Evolutionary conservation across 805 yeast species (phyloP).

Genomic region (Wickerhamomyces tratensis): DNA sequence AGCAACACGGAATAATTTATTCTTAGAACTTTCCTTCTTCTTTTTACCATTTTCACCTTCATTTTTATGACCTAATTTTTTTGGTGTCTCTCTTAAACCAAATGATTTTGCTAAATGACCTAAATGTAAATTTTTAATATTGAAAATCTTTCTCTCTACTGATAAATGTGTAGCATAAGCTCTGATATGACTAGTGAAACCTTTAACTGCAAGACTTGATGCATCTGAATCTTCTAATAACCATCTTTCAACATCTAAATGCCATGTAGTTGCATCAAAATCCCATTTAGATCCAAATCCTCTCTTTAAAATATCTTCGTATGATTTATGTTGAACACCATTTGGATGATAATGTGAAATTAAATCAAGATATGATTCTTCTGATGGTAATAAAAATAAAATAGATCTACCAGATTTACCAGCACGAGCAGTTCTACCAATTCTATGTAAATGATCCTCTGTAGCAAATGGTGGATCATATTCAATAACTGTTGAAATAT

Average conservation of each 20-base stretch:
- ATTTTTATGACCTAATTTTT: constrained; percentile 47
- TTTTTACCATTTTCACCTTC: constrained; percentile 24
- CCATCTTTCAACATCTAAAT: constrained; percentile 83
- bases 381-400: constrained; percentile 83
- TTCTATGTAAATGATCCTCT: constrained; percentile 93
- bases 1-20: constrained; percentile 71
- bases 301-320: constrained; percentile 32
- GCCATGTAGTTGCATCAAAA: constrained; percentile 93
- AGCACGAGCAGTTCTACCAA: constrained; percentile 98
- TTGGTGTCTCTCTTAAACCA: constrained; percentile 92
- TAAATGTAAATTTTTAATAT: constrained; percentile 73
- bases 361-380: constrained; percentile 71
- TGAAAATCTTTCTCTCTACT: constrained; percentile 70
- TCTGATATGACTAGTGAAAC: constrained; percentile 80
- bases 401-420: constrained; percentile 76
- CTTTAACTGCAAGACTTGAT: constrained; percentile 64
- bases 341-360: constrained; percentile 47
- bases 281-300: constrained; percentile 64
- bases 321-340: constrained; percentile 40
- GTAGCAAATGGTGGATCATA: constrained; percentile 91
- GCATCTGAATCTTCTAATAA: constrained; percentile 55
- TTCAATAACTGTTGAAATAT: constrained; percentile 78
- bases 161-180: constrained; percentile 94
- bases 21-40: constrained; percentile 53
- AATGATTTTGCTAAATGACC: constrained; percentile 96